Evolutionary conservation across 129 eudicot species (phyloP).

Genomic region (Lonicera japonica): DNA sequence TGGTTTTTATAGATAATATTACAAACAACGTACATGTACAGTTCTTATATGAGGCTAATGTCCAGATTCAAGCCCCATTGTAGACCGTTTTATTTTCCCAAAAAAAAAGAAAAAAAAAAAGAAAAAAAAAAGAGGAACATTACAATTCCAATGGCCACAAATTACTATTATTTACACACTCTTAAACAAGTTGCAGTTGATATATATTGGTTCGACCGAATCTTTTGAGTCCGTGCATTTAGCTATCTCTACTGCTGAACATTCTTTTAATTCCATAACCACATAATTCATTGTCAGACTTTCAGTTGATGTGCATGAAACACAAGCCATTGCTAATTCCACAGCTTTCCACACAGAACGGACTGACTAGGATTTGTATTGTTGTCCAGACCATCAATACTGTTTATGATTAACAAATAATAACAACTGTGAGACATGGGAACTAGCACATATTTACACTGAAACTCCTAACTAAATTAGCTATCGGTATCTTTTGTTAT

Average conservation of each 20-base stretch:
- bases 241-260: constrained; percentile 8
- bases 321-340: constrained; percentile 27
- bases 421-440: neutral
- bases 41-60: too few species aligned
- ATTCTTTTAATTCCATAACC: constrained; percentile 16
- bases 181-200: neutral
- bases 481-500: neutral
- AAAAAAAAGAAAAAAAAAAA: too few species aligned
- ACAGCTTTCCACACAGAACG: constrained; percentile 24
- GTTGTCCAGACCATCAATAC: constrained; percentile 9
- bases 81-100: too few species aligned
- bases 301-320: neutral
- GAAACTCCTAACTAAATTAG: too few species aligned
- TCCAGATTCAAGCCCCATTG: too few species aligned
- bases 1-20: too few species aligned
- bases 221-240: neutral
- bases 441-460: neutral
- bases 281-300: constrained; percentile 28
- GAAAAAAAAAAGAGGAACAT: neutral
- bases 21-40: too few species aligned
- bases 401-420: neutral
- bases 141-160: neutral
- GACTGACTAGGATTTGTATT: constrained; percentile 19
- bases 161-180: neutral
- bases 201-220: neutral